Percentiles rank a stretch among this genome's conserved stretches.
Evolutionary conservation across 2,329 filamentous ascomycete species (phyloP).

Genomic region (Lizonia empirigonia): DNA sequence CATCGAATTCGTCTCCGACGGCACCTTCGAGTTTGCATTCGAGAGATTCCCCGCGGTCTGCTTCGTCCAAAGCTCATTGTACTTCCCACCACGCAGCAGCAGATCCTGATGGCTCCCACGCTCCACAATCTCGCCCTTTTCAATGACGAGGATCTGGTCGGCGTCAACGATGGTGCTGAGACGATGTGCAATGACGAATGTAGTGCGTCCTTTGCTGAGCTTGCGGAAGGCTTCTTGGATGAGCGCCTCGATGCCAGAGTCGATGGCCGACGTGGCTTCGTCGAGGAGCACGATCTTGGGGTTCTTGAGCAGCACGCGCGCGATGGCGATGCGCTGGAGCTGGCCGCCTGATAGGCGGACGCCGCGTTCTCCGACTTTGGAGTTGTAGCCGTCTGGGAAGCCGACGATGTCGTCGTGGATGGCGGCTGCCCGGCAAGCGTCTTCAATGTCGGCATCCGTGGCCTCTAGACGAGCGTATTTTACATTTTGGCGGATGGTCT

Average conservation of each 20-base stretch:
- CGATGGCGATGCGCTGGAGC: constrained; percentile 70
- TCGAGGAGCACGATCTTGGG: constrained; percentile 84
- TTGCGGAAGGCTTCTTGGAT: constrained; percentile 67
- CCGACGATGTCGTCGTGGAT: constrained; percentile 68
- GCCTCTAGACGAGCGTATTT: constrained; percentile 67
- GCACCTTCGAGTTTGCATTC: constrained; percentile 21
- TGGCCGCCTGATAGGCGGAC: constrained; percentile 66
- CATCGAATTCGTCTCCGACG: constrained; percentile 24
- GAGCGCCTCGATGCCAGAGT: constrained; percentile 70
- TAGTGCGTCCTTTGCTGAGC: constrained; percentile 66
- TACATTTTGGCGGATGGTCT: constrained; percentile 68
- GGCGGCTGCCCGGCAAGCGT: constrained; percentile 65
- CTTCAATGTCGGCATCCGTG: constrained; percentile 64
- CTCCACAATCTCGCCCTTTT: constrained; percentile 77
- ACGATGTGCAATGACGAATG: constrained; percentile 75
- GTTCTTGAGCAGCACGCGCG: constrained; percentile 76
- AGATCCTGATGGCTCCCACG: constrained; percentile 79
- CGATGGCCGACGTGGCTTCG: constrained; percentile 87
- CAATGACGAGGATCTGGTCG: constrained; percentile 81
- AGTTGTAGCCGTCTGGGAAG: constrained; percentile 56
- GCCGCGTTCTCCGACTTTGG: constrained; percentile 50
- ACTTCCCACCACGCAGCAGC: constrained; percentile 71
- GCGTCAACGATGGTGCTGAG: constrained; percentile 85
- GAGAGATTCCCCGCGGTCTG: constrained; percentile 60
- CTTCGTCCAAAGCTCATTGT: constrained; percentile 86